Evolutionary conservation across 2,329 filamentous ascomycete genomes (phyloP).

Genomic region (Cercospora zeae-maydis): DNA sequence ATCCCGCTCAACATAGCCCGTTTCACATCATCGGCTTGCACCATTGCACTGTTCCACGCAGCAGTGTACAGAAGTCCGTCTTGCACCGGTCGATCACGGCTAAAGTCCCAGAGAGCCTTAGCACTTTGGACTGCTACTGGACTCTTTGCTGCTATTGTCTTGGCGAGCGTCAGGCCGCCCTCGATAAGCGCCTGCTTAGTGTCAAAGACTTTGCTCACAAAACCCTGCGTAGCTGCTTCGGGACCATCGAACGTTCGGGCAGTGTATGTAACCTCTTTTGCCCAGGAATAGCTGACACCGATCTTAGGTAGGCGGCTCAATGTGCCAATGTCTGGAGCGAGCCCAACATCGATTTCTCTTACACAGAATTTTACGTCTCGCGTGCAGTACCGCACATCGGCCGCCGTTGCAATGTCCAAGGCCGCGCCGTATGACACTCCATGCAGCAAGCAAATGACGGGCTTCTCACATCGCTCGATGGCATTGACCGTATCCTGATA

Average conservation of each 20-base stretch:
- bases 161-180: constrained; percentile 61
- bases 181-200: constrained; percentile 59
- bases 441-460: constrained; percentile 76
- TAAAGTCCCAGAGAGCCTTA: constrained; percentile 80
- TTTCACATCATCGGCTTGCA: constrained; percentile 26
- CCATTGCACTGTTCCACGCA: constrained; percentile 26
- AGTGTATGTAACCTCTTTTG: constrained; percentile 70
- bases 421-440: constrained; percentile 73
- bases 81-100: constrained; percentile 69
- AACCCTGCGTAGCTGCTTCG: constrained; percentile 65
- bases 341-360: constrained; percentile 78
- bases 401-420: constrained; percentile 64
- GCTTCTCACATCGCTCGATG: constrained; percentile 82
- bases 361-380: constrained; percentile 61
- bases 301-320: constrained; percentile 68
- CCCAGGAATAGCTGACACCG: constrained; percentile 67
- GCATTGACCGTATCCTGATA: constrained; percentile 75
- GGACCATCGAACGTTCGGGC: constrained; percentile 64
- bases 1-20: constrained; percentile 26
- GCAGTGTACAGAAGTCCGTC: constrained; percentile 45
- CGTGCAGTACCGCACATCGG: constrained; percentile 64
- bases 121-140: constrained; percentile 84
- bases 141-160: constrained; percentile 70
- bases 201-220: constrained; percentile 64
- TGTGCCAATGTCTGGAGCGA: constrained; percentile 76